Percentiles rank a stretch among this genome's conserved stretches.
Conservation (phyloP, 2,329 filamentous ascomycete genomes). For the Xylaria sp. region DNA sequence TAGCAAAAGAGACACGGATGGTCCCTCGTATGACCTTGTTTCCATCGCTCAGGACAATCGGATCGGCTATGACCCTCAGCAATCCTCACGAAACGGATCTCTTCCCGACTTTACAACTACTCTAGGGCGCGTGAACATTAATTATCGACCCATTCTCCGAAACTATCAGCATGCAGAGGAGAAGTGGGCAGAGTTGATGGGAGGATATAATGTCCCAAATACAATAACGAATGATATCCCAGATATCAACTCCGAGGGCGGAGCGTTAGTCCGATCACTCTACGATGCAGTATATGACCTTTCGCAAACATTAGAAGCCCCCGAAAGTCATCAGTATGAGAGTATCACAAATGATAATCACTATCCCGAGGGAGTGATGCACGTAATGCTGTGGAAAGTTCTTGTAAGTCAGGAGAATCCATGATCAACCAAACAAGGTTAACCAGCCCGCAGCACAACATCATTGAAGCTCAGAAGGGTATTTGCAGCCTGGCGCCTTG, state of each 20-base stretch:
- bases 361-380: conserved; percentile 1
- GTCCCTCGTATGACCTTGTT: background rate
- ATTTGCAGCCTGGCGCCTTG: conserved; percentile 7
- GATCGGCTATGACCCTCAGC: background rate
- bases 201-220: background rate
- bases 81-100: too few relatives aligned
- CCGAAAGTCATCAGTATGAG: background rate
- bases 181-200: background rate
- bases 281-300: conserved; percentile 7
- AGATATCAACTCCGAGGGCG: background rate
- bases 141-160: background rate
- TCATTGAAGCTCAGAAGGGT: conserved; percentile 18
- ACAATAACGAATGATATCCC: background rate
- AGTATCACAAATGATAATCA: background rate
- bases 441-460: background rate
- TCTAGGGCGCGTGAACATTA: background rate
- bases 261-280: background rate
- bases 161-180: background rate
- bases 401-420: conserved; percentile 13
- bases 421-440: background rate
- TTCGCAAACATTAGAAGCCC: background rate
- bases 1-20: background rate
- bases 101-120: background rate
- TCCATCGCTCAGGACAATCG: background rate
- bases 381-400: conserved; percentile 6